Conservation (phyloP, 345 rosid species). For the Salix udensis region DNA sequence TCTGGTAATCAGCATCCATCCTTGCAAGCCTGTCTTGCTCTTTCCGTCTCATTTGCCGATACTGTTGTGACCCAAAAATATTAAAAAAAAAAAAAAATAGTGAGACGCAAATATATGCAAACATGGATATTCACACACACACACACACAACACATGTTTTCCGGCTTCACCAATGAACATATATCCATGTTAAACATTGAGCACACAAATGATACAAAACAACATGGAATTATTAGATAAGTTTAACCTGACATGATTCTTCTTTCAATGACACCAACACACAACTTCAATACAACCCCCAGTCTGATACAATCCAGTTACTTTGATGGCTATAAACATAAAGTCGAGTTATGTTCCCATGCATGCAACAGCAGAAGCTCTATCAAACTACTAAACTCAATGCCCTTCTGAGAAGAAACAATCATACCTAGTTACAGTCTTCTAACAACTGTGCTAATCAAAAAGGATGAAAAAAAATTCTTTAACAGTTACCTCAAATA, state of each 20-base stretch:
- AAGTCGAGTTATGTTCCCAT: no score
- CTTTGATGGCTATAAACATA: neutral
- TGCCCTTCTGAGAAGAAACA: neutral
- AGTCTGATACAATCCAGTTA: neutral
- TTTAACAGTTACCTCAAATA: neutral
- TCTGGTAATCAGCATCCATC: slow-evolving; percentile 83
- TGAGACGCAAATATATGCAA: neutral
- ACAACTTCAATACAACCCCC: neutral
- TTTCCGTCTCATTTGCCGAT: slow-evolving; percentile 91
- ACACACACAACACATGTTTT: neutral
- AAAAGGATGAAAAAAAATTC: no score
- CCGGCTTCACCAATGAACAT: neutral
- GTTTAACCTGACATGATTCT: neutral
- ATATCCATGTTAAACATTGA: neutral
- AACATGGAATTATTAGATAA: neutral
- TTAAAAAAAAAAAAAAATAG: neutral
- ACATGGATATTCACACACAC: neutral
- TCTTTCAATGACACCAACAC: neutral
- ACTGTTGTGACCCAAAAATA: slow-evolving; percentile 33
- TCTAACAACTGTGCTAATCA: neutral
- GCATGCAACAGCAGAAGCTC: no score
- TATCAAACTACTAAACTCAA: no score
- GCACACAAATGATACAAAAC: neutral
- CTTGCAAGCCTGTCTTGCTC: slow-evolving; percentile 89
- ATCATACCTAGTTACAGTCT: neutral